Evolutionary conservation across 306 rosid genomes (phyloP).

Genomic region (Abrus precatorius): DNA sequence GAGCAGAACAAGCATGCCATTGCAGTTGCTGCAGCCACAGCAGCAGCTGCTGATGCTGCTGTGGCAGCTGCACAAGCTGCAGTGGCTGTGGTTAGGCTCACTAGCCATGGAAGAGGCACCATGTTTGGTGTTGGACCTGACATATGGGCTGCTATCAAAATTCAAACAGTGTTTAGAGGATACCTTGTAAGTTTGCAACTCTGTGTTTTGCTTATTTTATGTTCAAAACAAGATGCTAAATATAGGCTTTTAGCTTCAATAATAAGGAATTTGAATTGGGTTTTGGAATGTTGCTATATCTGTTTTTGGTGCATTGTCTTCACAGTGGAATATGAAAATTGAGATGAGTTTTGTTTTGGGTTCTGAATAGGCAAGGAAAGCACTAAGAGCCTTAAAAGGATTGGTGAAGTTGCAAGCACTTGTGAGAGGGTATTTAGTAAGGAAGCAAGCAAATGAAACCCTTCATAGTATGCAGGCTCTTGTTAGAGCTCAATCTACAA

Average conservation of each 20-base stretch:
- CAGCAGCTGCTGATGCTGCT: slow-evolving; percentile 91
- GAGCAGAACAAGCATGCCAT: slow-evolving; percentile 91
- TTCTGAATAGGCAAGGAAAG: slow-evolving; percentile 79
- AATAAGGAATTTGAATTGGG: neutral
- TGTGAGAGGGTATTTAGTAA: slow-evolving; percentile 86
- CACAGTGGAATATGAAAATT: slow-evolving; percentile 16
- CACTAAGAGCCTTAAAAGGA: slow-evolving; percentile 88
- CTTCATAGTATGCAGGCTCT: slow-evolving; percentile 88
- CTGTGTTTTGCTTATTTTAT: neutral
- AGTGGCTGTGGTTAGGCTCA: slow-evolving; percentile 79
- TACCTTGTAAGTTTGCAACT: slow-evolving; percentile 64
- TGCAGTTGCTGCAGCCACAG: slow-evolving; percentile 90
- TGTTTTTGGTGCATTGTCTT: neutral
- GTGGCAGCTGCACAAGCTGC: slow-evolving; percentile 94
- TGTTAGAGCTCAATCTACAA: slow-evolving; percentile 83
- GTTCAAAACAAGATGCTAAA: neutral
- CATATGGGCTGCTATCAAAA: slow-evolving; percentile 75
- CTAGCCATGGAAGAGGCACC: slow-evolving; percentile 80
- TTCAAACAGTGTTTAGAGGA: slow-evolving; percentile 81
- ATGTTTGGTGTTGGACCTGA: slow-evolving; percentile 72
- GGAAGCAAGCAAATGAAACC: slow-evolving; percentile 87
- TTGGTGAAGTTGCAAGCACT: slow-evolving; percentile 90
- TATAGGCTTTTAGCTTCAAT: slow-evolving; percentile 14
- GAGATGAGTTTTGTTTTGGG: neutral
- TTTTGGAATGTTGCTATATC: neutral